Conservation (phyloP, 495 filamentous ascomycete genomes). For the Cryomyces antarcticus region DNA sequence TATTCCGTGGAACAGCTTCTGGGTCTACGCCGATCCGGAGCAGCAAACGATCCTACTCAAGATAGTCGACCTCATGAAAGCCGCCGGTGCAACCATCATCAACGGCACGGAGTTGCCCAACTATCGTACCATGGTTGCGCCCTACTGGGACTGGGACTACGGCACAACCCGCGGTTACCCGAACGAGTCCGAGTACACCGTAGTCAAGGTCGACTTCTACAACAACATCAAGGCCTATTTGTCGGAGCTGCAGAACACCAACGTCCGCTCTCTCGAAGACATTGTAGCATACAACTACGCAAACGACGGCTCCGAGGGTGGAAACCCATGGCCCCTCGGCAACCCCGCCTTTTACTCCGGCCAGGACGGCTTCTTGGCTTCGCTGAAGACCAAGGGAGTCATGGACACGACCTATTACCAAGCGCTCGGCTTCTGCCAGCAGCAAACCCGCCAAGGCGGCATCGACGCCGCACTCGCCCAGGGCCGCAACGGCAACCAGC, state of each 20-base stretch:
- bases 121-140: slow-evolving; percentile 37
- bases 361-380: slow-evolving; percentile 47
- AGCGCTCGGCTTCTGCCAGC: slow-evolving; percentile 39
- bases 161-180: slow-evolving; percentile 37
- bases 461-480: slow-evolving; percentile 41
- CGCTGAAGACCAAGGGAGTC: slow-evolving; percentile 34
- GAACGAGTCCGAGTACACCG: slow-evolving; percentile 52
- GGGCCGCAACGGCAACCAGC: slow-evolving; percentile 21
- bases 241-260: slow-evolving; percentile 39
- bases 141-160: slow-evolving; percentile 46
- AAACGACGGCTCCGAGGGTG: slow-evolving; percentile 49
- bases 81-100: slow-evolving; percentile 45
- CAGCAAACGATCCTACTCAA: slow-evolving; percentile 31
- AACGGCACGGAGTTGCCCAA: slow-evolving; percentile 49
- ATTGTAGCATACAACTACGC: slow-evolving; percentile 44
- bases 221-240: slow-evolving; percentile 51
- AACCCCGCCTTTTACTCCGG: slow-evolving; percentile 48
- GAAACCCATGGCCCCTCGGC: slow-evolving; percentile 29
- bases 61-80: slow-evolving; percentile 31
- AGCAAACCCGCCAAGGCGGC: slow-evolving; percentile 36
- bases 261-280: slow-evolving; percentile 42
- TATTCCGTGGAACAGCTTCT: slow-evolving; percentile 49
- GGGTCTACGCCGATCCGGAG: slow-evolving; percentile 32
- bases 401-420: slow-evolving; percentile 46
- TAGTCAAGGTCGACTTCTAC: slow-evolving; percentile 59